These are phyloP conservation scores for Bryoerythrophyllum caledonicum DNA, from an alignment of 225 moss, liverwort and hornwort species.

Conservation along the genomic window DNA sequence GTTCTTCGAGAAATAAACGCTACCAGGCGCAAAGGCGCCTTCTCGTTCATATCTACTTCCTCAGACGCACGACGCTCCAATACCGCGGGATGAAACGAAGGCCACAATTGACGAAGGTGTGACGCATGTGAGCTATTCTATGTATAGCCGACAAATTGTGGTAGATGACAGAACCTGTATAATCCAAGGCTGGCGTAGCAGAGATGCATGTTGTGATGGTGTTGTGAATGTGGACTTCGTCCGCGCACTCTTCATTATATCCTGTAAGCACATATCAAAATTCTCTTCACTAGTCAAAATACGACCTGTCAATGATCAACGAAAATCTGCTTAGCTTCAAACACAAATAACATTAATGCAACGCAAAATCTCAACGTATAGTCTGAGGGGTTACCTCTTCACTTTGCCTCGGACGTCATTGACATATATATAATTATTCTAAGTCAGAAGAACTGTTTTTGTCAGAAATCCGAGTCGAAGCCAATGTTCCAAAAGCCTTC, in stretches of 20 bases:
- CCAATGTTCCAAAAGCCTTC: constrained; percentile 96
- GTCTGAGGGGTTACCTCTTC: constrained; percentile 22
- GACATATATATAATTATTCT: background rate
- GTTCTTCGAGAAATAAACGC: constrained; percentile 15
- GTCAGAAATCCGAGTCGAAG: constrained; percentile 72
- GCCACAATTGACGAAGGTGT: constrained; percentile 4
- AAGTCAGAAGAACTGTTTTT: constrained; percentile 17
- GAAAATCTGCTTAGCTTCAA: constrained; percentile 8
- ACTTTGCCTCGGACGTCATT: background rate
- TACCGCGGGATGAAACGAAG: background rate
- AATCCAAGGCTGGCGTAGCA: constrained; percentile 16
- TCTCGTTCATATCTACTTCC: background rate
- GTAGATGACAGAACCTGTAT: constrained; percentile 18
- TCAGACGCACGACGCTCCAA: background rate
- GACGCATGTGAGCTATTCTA: constrained; percentile 17
- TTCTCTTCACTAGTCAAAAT: background rate
- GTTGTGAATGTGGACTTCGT: constrained; percentile 13
- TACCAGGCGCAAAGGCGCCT: constrained; percentile 12
- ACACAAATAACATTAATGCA: constrained; percentile 11
- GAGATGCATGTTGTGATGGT: constrained; percentile 12
- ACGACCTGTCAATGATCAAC: background rate
- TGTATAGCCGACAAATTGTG: constrained; percentile 12
- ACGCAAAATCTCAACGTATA: constrained; percentile 1
- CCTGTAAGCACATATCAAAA: constrained; percentile 17
- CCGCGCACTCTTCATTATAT: constrained; percentile 15